Base-by-base conservation (phyloP, 768 basidiomycete species). In the Pisolithus tinctorius region DNA sequence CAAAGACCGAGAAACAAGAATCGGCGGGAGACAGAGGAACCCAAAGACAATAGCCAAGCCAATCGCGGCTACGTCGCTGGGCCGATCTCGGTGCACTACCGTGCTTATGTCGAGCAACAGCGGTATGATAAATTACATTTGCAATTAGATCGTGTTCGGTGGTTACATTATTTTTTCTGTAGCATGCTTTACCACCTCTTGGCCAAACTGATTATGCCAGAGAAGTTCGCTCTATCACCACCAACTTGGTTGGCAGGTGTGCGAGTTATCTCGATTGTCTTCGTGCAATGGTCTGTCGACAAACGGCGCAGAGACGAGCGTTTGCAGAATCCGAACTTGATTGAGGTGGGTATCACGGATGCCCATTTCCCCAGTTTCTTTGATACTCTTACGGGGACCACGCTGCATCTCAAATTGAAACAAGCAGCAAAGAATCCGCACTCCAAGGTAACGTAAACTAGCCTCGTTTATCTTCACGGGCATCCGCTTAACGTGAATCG, bases 61-160 rank as follows among this genome's bases (percentile, higher is more conserved):
- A 79, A 78, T 45, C 64, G 69, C 16, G 63, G 66, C 0, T 78
- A 69, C 47, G 47, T 55, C 23, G 57, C 55, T 1, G 58, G 60
- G 2, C 47, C 60, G 1, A 60, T 65, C 6, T 41, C 44, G 2
- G 50, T 48, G 6, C 59, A 63, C 8, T 58, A 63, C 37, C 69
- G 79, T 7, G 75, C 60, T 3, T 62, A 64, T 7, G 80, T 77
- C 61, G 79, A 80, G 47, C 74, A 78, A 42, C 74, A 77, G 43
- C 69, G 78, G 76, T 74, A 51, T 16, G 60, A 31, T 4, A 4
- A 13, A 8, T 17, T 26, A 38, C 39, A 4, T n/a, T 20, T 2
- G 20, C 20, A 20, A 20, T 20, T 20, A 20, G 8, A 13, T 39
- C 41, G 25, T 37, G 25, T 11, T 27, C 25, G 14, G 38, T 10